These are phyloP conservation scores for Pythium guiyangense DNA, from an alignment of 352 stramenopile species.

Conservation along the genomic window DNA sequence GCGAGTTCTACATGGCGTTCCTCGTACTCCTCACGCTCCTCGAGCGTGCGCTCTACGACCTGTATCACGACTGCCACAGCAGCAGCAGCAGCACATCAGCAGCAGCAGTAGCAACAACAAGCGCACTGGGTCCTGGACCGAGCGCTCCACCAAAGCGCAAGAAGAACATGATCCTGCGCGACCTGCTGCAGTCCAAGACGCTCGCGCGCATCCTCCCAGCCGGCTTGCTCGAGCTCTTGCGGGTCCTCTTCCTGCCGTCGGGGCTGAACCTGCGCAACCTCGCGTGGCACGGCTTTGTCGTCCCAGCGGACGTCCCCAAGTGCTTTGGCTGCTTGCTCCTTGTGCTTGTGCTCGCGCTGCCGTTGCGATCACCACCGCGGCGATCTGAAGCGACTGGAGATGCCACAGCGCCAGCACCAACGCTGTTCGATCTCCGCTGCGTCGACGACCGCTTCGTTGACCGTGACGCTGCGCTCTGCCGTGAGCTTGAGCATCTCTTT, in stretches of 20 bases:
- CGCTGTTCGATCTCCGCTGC: conserved; percentile 19
- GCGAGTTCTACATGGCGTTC: conserved; percentile 59
- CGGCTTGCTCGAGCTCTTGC: conserved; percentile 41
- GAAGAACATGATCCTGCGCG: conserved; percentile 68
- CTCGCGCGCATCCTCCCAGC: conserved; percentile 25
- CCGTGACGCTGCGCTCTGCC: too few species aligned
- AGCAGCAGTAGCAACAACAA: conserved; percentile 7
- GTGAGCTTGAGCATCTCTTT: too few species aligned
- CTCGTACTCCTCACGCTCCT: conserved; percentile 52
- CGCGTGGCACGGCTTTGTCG: conserved; percentile 66
- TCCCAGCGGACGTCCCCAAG: conserved; percentile 44
- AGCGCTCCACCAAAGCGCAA: too few species aligned
- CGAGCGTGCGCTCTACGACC: conserved; percentile 57
- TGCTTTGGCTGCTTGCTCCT: conserved; percentile 49
- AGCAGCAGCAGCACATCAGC: too few species aligned
- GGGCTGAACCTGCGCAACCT: conserved; percentile 65
- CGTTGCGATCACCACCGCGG: conserved; percentile 5
- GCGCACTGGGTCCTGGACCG: too few species aligned
- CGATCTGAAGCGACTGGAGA: not conserved
- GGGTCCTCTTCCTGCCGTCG: conserved; percentile 52
- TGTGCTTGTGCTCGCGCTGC: conserved; percentile 38
- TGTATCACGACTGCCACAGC: too few species aligned
- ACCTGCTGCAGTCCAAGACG: conserved; percentile 44
- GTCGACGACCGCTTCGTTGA: conserved; percentile 20
- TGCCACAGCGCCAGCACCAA: too few species aligned